Base-by-base conservation (phyloP, 179 eudicot species). In the Heliamphora pulchella region DNA sequence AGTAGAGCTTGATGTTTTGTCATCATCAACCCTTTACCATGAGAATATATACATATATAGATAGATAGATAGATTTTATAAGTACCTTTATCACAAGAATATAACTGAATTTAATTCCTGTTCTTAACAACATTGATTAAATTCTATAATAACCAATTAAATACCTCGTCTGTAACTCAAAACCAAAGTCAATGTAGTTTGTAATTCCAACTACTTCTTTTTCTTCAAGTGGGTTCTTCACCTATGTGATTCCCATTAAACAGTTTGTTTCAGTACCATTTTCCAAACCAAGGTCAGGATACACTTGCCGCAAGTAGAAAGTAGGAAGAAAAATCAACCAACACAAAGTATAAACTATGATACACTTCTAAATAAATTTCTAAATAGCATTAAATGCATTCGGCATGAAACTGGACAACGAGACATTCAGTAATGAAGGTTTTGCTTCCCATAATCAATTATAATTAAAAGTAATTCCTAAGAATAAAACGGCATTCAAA, bases 151-250 rank as follows among this genome's bases (percentile, higher is more conserved):
- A 73, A 55, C 71, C n/a, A 63, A 50, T 48, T 62, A 18, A 65
- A 78, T 89, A 94, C 98, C 97, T 93, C 41, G 98, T 87, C 79
- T 85, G 90, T 69, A 94, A 82, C 84, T 93, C 97, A 84, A 95
- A 93, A 44, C 97, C 98, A 66, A 93, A 93, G 86, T 95, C 98
- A 59, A 95, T 92, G 81, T 89, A 95, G 82, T 95, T 95, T 18
- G 97, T 95, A 77, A 95, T 95, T 77, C 98, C 98, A 82, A 95
- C 90, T 74, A 93, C 83, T 85, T 85, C 92, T 87, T 88, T 76
- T 84, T 89, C 94, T 88, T 91, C 98, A 61, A 94, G 84, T 7
- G 97, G 94, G 81, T 93, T 94, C 81, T 94, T 88, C 78, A 94
- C 97, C 98, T 94, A 77, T 70, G 76, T 83, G 67, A 81, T 81